Conservation (phyloP, 768 basidiomycete genomes). For the Kwoniella sp. region DNA sequence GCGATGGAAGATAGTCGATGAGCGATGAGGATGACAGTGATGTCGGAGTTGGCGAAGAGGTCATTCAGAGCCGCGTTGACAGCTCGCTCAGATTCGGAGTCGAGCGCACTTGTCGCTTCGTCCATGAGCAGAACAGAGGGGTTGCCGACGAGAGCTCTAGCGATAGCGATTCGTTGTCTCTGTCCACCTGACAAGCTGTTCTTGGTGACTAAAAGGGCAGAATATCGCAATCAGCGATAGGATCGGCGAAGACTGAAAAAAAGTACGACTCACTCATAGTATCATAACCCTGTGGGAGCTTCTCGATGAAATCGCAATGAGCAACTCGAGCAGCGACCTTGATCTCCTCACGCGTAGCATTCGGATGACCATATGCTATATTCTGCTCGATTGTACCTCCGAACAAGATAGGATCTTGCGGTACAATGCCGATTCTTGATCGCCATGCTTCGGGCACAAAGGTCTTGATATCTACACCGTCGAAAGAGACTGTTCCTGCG, state of each 20-base stretch:
- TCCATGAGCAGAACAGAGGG: slow-evolving; percentile 84
- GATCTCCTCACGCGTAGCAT: slow-evolving; percentile 71
- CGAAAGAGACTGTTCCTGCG: slow-evolving; percentile 74
- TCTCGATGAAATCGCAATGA: slow-evolving; percentile 93
- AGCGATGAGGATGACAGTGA: slow-evolving; percentile 84
- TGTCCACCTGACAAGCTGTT: slow-evolving; percentile 60
- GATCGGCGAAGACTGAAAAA: slow-evolving; percentile 58
- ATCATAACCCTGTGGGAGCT: slow-evolving; percentile 88
- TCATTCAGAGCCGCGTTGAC: slow-evolving; percentile 89
- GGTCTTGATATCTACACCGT: slow-evolving; percentile 84
- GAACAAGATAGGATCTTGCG: slow-evolving; percentile 87
- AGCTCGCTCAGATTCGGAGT: slow-evolving; percentile 43
- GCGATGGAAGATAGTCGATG: slow-evolving; percentile 88
- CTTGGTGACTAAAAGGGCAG: slow-evolving; percentile 64
- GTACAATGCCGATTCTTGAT: slow-evolving; percentile 81
- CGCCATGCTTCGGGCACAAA: slow-evolving; percentile 86
- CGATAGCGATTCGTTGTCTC: slow-evolving; percentile 74
- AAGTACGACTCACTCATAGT: slow-evolving; percentile 82
- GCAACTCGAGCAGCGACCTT: slow-evolving; percentile 83
- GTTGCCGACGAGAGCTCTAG: slow-evolving; percentile 82
- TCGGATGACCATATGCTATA: slow-evolving; percentile 78
- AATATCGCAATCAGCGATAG: neutral
- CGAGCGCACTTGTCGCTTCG: slow-evolving; percentile 67
- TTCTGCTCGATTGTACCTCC: slow-evolving; percentile 91
- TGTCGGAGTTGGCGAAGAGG: slow-evolving; percentile 73